Conservation (phyloP, 1,139 yeast genomes). For the Suhomyces atakaporum region DNA sequence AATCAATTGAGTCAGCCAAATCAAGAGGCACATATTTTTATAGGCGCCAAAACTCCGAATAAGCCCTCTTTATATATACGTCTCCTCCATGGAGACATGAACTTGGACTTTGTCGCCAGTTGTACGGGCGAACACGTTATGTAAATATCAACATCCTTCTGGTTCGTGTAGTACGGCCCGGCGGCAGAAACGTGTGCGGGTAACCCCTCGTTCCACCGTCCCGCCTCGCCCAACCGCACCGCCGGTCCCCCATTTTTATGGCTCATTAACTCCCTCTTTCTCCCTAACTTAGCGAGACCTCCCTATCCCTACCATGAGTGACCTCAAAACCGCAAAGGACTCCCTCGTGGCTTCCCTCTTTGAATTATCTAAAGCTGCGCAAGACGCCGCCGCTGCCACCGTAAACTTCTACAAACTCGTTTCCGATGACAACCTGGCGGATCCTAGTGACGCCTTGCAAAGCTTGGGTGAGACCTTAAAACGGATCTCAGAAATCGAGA, state of each 20-base stretch:
- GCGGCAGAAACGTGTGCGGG: neutral
- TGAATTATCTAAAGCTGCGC: slow-evolving; percentile 79
- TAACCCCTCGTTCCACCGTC: slow-evolving; percentile 3
- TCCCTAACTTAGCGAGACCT: slow-evolving; percentile 9
- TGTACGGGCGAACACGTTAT: too few relatives aligned
- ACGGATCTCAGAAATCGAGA: slow-evolving; percentile 17
- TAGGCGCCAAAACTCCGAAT: too few relatives aligned
- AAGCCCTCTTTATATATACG: too few relatives aligned
- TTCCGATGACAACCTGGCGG: slow-evolving; percentile 31
- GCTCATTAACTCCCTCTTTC: neutral
- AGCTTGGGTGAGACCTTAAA: slow-evolving; percentile 28
- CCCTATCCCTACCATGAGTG: slow-evolving; percentile 28
- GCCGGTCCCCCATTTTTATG: slow-evolving; percentile 3
- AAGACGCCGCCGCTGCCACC: slow-evolving; percentile 76
- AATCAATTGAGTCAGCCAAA: too few relatives aligned
- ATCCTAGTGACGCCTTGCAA: slow-evolving; percentile 30
- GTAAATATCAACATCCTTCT: too few relatives aligned
- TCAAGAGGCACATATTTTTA: too few relatives aligned
- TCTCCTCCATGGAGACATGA: too few relatives aligned
- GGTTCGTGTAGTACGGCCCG: slow-evolving; percentile 2
- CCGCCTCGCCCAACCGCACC: slow-evolving; percentile 11
- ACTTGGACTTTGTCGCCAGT: too few relatives aligned
- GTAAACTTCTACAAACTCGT: slow-evolving; percentile 69
- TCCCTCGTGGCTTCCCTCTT: slow-evolving; percentile 74
- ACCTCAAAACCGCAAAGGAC: slow-evolving; percentile 43